Base-by-base conservation (phyloP, 169 alveolate species). In the Nephromyces sp. region DNA sequence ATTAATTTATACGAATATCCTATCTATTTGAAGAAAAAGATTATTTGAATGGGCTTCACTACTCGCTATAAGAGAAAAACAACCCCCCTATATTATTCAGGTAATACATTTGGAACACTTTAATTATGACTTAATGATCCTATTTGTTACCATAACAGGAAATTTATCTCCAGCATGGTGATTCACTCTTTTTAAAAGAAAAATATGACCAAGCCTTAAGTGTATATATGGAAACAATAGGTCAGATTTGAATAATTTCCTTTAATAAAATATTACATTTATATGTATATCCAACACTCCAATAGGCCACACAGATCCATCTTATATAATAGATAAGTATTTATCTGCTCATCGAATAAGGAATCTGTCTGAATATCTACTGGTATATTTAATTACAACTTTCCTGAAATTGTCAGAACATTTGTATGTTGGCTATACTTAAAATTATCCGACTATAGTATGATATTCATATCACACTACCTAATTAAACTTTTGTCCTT, bases 41-140 rank as follows among this genome's bases (percentile, higher is more conserved):
- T 72, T 76, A n/a, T 76, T 76, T 61, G 75, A 69, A 66, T 76
- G 82, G 82, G 82, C 78, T 8, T 70, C 77, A 25, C 78, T 66
- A 25, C 67, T 76, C 32, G 78, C 75, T 66, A 3, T 69, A 6
- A 62, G 52, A 35, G 82, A 76, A 62, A 63, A 27, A 1, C 82
- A 76, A 69, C 77, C 82, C 2, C 71, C 63, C 32, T 63, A 70
- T 31, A 70, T 69, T 27, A 63, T 68, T 52, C 82, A 75, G 82
- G 82, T 68, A 68, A 30, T 52, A 21, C 65, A n/a, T n/a, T n/a
- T n/a, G n/a, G n/a, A n/a, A n/a, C n/a, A n/a, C n/a, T n/a, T n/a
- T n/a, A n/a, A n/a, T n/a, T n/a, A n/a, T n/a, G n/a, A n/a, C n/a
- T n/a, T n/a, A n/a, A n/a, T n/a, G n/a, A n/a, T n/a, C n/a, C n/a